A percentile compares a stretch with the other conserved stretches of the same genome.
Evolutionary conservation across 2,329 filamentous ascomycete genomes (phyloP).

Genomic region (Neonectria neomacrospora): DNA sequence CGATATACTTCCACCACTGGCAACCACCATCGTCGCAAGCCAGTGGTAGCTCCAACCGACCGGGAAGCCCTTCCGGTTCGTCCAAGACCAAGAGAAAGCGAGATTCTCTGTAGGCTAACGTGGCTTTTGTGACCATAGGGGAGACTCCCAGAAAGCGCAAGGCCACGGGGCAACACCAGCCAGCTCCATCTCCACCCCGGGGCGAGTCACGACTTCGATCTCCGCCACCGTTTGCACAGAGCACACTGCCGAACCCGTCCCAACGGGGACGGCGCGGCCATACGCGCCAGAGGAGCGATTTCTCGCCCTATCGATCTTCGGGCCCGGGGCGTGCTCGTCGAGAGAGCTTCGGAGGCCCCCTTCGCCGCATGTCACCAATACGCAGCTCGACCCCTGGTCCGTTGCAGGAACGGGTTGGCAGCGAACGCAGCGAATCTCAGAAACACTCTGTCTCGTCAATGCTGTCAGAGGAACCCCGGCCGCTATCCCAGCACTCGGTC

Average conservation of each 20-base stretch:
- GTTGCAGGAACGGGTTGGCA: conserved; percentile 38
- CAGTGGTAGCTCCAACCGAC: conserved; percentile 70
- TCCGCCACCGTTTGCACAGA: conserved; percentile 47
- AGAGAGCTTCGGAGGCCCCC: conserved; percentile 42
- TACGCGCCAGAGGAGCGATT: conserved; percentile 52
- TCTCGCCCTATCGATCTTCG: conserved; percentile 49
- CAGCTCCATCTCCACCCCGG: conserved; percentile 43
- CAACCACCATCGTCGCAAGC: conserved; percentile 79
- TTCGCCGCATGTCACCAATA: conserved; percentile 42
- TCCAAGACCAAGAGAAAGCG: conserved; percentile 64
- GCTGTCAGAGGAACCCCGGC: conserved; percentile 43
- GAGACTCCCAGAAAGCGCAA: conserved; percentile 90
- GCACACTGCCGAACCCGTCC: conserved; percentile 42
- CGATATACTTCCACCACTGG: conserved; percentile 94
- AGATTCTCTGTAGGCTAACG: conserved; percentile 56
- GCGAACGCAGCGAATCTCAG: conserved; percentile 44
- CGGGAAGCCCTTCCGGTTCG: conserved; percentile 80
- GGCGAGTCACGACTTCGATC: conserved; percentile 49
- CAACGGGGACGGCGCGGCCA: conserved; percentile 45
- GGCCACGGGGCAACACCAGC: conserved; percentile 61
- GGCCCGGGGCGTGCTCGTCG: conserved; percentile 40
- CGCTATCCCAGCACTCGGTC: conserved; percentile 27
- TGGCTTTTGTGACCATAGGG: conserved; percentile 61
- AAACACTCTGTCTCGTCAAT: conserved; percentile 51
- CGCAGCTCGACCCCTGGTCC: conserved; percentile 38